Evolutionary conservation across 768 basidiomycete species (phyloP).

Genomic region (Lentinula guzmanii): DNA sequence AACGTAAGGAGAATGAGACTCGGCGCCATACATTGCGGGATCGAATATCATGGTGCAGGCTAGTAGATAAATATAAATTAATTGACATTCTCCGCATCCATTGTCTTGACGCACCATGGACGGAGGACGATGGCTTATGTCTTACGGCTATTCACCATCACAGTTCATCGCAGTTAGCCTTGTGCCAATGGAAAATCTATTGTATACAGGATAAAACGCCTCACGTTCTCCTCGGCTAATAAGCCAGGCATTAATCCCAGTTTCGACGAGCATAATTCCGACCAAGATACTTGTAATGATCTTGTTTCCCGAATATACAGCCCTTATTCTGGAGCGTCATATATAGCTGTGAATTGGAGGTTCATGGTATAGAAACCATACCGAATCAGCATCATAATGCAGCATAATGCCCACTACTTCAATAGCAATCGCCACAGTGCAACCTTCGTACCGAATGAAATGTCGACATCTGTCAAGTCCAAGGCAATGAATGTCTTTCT

Average conservation of each 20-base stretch:
- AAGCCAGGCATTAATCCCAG: neutral
- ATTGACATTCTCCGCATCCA: neutral
- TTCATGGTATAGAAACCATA: neutral
- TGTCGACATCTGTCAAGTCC: neutral
- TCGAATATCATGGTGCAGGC: neutral
- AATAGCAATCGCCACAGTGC: neutral
- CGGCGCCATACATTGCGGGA: neutral
- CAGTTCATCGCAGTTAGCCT: neutral
- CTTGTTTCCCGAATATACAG: neutral
- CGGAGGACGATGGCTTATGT: neutral
- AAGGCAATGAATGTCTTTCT: neutral
- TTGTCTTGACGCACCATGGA: neutral
- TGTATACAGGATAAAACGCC: neutral
- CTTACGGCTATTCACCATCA: neutral
- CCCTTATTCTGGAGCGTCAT: neutral
- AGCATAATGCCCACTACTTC: neutral
- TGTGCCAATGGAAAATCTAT: neutral
- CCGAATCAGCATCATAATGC: conserved; percentile 4
- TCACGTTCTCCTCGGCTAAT: neutral
- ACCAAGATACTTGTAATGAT: neutral
- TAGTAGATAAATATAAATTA: neutral
- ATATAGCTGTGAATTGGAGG: neutral
- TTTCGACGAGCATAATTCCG: neutral
- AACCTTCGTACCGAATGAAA: neutral
- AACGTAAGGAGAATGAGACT: neutral